phyloP scores from a whole-genome alignment of 2,329 filamentous ascomycete genomes.

The Penicillium brevicompactum region DNA sequence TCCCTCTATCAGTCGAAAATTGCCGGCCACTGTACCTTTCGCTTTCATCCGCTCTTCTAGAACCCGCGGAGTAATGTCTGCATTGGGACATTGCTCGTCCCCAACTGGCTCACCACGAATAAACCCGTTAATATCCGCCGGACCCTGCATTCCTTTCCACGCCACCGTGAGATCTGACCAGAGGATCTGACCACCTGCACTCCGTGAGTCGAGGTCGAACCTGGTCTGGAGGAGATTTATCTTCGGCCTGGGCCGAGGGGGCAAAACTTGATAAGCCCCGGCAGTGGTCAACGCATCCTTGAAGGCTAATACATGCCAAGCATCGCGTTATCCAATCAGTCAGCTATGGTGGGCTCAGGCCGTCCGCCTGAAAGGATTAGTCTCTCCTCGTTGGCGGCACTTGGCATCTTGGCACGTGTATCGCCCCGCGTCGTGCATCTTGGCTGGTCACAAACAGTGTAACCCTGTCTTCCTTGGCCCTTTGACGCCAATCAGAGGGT shows the following conservation, averaged over 20 bases:
- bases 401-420: slow-evolving; percentile 7
- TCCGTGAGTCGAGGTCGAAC: no score
- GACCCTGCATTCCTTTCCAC: slow-evolving; percentile 5
- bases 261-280: background rate
- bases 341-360: background rate
- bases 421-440: background rate
- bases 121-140: slow-evolving; percentile 15
- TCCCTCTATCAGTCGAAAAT: background rate
- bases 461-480: slow-evolving; percentile 17
- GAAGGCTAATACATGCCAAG: slow-evolving; percentile 2
- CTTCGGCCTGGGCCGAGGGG: background rate
- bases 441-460: slow-evolving; percentile 27
- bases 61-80: slow-evolving; percentile 6
- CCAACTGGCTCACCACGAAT: background rate
- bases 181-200: background rate
- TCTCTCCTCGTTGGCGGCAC: background rate
- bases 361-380: background rate
- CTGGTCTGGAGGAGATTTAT: background rate
- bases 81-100: slow-evolving; percentile 3
- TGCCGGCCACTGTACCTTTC: background rate
- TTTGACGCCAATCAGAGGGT: background rate
- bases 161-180: background rate
- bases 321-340: slow-evolving; percentile 4
- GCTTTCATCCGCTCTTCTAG: background rate
- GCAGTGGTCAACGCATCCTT: background rate